Evolutionary conservation across 768 basidiomycete species (phyloP).

Genomic region (Pholiota microspora): DNA sequence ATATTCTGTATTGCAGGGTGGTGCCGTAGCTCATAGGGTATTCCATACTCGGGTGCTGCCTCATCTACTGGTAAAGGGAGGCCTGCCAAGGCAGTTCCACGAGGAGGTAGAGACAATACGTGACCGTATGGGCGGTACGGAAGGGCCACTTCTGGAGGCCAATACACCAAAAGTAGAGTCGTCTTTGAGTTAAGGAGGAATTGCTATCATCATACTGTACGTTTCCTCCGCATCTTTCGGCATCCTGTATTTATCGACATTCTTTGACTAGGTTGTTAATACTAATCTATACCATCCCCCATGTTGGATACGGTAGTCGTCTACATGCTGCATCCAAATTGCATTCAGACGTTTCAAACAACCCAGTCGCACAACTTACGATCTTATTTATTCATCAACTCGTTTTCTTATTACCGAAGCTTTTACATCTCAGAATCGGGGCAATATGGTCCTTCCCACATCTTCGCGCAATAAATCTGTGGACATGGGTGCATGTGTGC

Average conservation of each 20-base stretch:
- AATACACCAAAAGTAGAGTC: constrained; percentile 16
- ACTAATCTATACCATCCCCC: constrained; percentile 8
- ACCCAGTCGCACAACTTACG: not conserved
- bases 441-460: no score
- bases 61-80: constrained; percentile 35
- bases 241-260: not conserved
- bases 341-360: not conserved
- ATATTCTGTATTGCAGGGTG: constrained; percentile 34
- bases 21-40: constrained; percentile 42
- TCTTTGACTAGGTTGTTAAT: constrained; percentile 3
- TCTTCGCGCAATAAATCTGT: not conserved
- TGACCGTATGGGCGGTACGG: constrained; percentile 48
- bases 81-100: constrained; percentile 48
- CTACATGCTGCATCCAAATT: not conserved
- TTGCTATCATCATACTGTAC: constrained; percentile 16
- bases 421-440: no score
- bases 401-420: not conserved
- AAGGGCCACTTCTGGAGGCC: constrained; percentile 27
- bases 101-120: constrained; percentile 41
- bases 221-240: not conserved
- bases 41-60: constrained; percentile 53
- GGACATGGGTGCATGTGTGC: not conserved
- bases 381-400: not conserved
- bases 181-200: constrained; percentile 6
- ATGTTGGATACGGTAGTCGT: not conserved